phyloP scores from a whole-genome alignment of 192 early-diverging fungal genomes.

The Coemansia aciculifera region DNA sequence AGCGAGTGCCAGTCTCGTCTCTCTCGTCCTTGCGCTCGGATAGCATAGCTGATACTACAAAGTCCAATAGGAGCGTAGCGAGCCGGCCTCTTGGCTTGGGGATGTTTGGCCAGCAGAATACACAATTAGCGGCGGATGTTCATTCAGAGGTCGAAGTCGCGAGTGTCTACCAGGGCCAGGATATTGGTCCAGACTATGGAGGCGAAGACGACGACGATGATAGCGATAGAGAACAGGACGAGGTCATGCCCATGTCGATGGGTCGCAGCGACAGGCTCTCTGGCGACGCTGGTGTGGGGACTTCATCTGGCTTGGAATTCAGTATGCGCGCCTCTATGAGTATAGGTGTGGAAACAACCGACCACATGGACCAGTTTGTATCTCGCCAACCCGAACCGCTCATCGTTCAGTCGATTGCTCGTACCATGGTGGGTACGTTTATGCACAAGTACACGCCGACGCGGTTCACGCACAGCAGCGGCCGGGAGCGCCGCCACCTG shows the following conservation, averaged over 20 bases:
- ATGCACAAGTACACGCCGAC: slow-evolving; percentile 72
- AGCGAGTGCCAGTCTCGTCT: slow-evolving; percentile 26
- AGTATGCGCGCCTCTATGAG: slow-evolving; percentile 27
- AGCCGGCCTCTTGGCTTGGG: slow-evolving; percentile 6
- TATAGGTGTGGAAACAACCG: slow-evolving; percentile 25
- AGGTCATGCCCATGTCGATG: slow-evolving; percentile 7
- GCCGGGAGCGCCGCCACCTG: slow-evolving; percentile 63
- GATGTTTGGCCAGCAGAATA: slow-evolving; percentile 14
- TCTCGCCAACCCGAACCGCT: slow-evolving; percentile 59
- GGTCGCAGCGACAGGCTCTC: not conserved
- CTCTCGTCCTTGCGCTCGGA: slow-evolving; percentile 23
- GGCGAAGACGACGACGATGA: slow-evolving; percentile 1
- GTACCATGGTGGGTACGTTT: slow-evolving; percentile 77
- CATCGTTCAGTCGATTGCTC: slow-evolving; percentile 69
- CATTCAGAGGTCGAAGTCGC: not conserved
- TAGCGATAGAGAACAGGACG: not conserved
- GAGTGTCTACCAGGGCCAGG: slow-evolving; percentile 2
- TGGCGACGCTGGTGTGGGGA: not conserved
- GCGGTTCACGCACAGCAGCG: slow-evolving; percentile 49
- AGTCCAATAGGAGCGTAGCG: not conserved
- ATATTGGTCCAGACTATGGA: slow-evolving; percentile 22
- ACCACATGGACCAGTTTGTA: slow-evolving; percentile 23
- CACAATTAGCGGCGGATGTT: not conserved
- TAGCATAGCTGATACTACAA: slow-evolving; percentile 8
- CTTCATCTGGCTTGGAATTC: not conserved